Conservation (phyloP, 2,329 filamentous ascomycete species). For the Drechslerella dactyloides region DNA sequence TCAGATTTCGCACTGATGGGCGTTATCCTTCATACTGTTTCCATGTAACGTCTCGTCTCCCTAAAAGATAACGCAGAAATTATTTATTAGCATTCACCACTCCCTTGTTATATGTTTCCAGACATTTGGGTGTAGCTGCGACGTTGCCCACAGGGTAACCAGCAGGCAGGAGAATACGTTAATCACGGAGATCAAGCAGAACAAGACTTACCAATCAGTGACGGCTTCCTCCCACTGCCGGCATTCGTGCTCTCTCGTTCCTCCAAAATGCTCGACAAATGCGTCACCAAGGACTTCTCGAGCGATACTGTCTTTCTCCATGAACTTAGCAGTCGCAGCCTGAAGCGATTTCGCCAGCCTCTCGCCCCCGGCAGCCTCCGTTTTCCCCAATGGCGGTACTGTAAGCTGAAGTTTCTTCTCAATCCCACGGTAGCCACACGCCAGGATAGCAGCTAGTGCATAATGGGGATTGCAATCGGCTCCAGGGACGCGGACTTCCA, state of each 20-base stretch:
- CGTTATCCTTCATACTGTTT: conserved; percentile 66
- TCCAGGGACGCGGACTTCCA: conserved; percentile 92
- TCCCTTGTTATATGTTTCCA: too few relatives aligned
- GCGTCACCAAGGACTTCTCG: conserved; percentile 90
- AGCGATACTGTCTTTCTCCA: conserved; percentile 79
- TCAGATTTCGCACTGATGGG: too few relatives aligned
- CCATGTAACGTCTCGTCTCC: conserved; percentile 79
- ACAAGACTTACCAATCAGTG: conserved; percentile 81
- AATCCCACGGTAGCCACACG: conserved; percentile 85
- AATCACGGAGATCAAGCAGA: conserved; percentile 43
- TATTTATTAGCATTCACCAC: neutral
- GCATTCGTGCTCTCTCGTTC: conserved; percentile 89
- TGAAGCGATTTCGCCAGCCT: conserved; percentile 82
- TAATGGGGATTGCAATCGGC: conserved; percentile 90
- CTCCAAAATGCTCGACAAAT: conserved; percentile 94
- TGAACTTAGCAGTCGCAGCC: conserved; percentile 82
- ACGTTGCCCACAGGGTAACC: too few relatives aligned
- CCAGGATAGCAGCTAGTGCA: conserved; percentile 84
- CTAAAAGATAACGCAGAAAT: conserved; percentile 59
- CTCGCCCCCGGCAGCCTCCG: conserved; percentile 79
- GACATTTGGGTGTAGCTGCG: too few relatives aligned
- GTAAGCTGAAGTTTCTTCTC: conserved; percentile 88
- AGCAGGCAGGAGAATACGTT: conserved; percentile 35
- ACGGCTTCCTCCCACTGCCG: conserved; percentile 93
- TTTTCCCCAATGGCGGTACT: conserved; percentile 81